Evolutionary conservation across 2,329 filamentous ascomycete genomes (phyloP), one percentile per base, ranked within the genome.

Genomic region (Botrytis galanthina): DNA sequence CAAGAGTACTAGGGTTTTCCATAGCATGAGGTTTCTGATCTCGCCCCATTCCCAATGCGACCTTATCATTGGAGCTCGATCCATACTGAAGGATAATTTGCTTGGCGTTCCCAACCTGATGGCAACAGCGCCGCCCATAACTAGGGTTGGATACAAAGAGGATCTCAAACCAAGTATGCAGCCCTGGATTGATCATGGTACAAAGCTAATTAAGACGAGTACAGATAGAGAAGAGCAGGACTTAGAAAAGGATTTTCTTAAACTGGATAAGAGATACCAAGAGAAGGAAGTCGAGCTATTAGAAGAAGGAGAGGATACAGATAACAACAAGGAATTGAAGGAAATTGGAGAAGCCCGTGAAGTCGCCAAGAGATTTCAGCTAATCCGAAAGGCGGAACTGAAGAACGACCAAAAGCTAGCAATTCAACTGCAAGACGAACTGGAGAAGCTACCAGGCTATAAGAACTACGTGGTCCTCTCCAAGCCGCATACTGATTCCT

Each of bases 21-120:
- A 76, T 54, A 35, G 73, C n/a, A 77, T 77, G 75, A 73, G 75
- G 2, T 77, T 77, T 70, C 69, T 77, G 2, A 71, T 77, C 10
- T 77, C 75, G 14, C 46, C 62, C 9, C 20, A 75, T 71, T 48
- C 62, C 5, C 48, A 68, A 35, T 76, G 37, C 46, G 75, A 77
- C 48, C 73, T 77, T 29, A 69, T 77, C 63, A 75, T 76, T 48
- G 75, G 75, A 22, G 71, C 75, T 59, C 69, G 70, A 22, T 77
- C 75, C 18, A 76, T 77, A 35, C 60, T 64, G 9, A 70, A 75
- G 29, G 37, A 77, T 16, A 73, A 73, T 16, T 39, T 77, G 4
- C 60, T 77, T 4, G 61, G 64, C 22, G 70, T 71, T 39, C 73
- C 73, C 14, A 75, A 76, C 44, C 54, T 76, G n/a, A 74, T 74